Base-by-base conservation (phyloP, 441 rosid genomes). In the Mallotus japonicus region DNA sequence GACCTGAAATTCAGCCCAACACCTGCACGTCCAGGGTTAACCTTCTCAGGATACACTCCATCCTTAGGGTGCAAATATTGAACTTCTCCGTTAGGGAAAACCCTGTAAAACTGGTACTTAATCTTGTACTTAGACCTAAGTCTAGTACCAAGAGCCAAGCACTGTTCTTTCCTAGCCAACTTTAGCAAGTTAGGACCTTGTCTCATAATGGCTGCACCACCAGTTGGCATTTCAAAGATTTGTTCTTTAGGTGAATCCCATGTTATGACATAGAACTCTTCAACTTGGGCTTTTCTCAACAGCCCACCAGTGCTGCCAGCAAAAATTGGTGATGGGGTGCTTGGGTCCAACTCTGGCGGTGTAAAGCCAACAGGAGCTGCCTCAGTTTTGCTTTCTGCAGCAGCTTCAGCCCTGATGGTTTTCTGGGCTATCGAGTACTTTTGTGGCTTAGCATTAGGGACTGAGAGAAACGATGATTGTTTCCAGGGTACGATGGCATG, bases 111-210 rank as follows among this genome's bases (percentile, higher is more conserved):
- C 81, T 89, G 94, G 83, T 89, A 90, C 12, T 78, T 86, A 53
- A 92, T 89, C 87, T 92, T 90, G 84, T 92, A 90, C 86, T 90
- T 92, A 1, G 94, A 90, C 75, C 96, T 83, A 13, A 90, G 81
- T 71, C 92, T 80, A 2, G 94, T 89, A 9, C 96, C 87, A 2
- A 89, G 76, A 5, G 92, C 94, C 80, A 92, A 69, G 80, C 96
- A 92, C 86, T 90, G 97, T 71, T 92, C 97, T 75, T 92, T 89
- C 88, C 97, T 88, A 6, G 93, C 93, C 80, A 90, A 58, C 84
- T 92, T 92, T 65, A 92, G 85, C 84, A 85, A 62, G 77, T 92
- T 92, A 11, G 88, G 90, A 3, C 92, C 95, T 87, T 88, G 76
- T 70, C 92, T 83, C 90, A 90, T 87, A 10, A 90, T 92, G 67